Base-by-base conservation (phyloP, 2,329 filamentous ascomycete species). In the Fusarium nisikadoi region DNA sequence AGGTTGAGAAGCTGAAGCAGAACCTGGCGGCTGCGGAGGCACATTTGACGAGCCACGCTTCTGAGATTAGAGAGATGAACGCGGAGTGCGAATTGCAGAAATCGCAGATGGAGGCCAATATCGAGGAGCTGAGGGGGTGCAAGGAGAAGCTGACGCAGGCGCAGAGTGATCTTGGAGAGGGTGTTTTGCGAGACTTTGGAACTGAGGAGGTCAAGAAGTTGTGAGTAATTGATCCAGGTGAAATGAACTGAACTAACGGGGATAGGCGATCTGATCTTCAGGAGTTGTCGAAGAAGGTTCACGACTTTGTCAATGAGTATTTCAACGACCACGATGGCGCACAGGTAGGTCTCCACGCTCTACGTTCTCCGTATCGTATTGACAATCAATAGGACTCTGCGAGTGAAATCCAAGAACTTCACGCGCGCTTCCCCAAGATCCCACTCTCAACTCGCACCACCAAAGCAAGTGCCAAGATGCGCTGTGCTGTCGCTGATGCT, bases 1-100 rank as follows among this genome's bases (percentile, higher is more conserved):
- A 85, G 49, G 84, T 84, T 36, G 84, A 84, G 66, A 85, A 85
- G 64, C 55, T 79, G 50, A 75, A 67, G 52, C 57, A 68, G 56
- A 65, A 42, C 10, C 31, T 79, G 49, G 52, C 71, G 12, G 54
- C 68, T 4, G 60, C 71, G 1, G 72, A 77, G 23, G 59, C 60
- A 17, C 59, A 73, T 52, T 70, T 68, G 7, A 70, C 69, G 35
- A 69, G 55, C 2, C 72, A 75, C 3, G 61, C 59, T 6, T 69
- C 62, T 10, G 76, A 78, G 65, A 75, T 78, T 20, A 69, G 73
- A 27, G 75, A 77, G 54, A 74, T 77, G 70, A 75, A 70, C n/a
- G 56, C 72, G 2, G 76, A 78, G 42, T 77, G 75, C 41, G 75
- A 78, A 17, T 52, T 76, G 25, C 74, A 77, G 39, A 74, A 72